A percentile compares a stretch with the other conserved stretches of the same genome.
Conservation (phyloP, 2,329 filamentous ascomycete genomes). For the Talaromyces pinophilus region DNA sequence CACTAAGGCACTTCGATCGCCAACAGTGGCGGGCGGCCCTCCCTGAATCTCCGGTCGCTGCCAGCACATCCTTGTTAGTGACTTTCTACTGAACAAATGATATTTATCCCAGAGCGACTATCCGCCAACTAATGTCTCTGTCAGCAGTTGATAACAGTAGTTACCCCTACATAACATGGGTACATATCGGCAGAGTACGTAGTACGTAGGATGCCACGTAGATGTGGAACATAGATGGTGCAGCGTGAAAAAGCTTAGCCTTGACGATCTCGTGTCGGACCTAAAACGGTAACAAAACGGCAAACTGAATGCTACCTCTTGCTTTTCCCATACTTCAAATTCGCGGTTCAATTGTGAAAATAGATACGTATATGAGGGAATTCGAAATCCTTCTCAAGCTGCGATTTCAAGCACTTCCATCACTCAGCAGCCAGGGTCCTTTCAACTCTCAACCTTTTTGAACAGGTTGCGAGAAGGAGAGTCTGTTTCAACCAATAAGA, state of each 20-base stretch:
- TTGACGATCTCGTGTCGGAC: not conserved
- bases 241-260: constrained; percentile 30
- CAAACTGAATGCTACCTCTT: too few species aligned
- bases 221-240: not conserved
- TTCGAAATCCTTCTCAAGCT: too few species aligned
- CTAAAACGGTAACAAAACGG: too few species aligned
- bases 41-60: not conserved
- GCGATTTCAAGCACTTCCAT: too few species aligned
- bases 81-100: not conserved
- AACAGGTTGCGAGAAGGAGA: too few species aligned
- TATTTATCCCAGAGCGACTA: not conserved
- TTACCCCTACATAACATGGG: not conserved
- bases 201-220: not conserved
- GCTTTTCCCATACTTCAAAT: too few species aligned
- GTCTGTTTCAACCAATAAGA: not conserved
- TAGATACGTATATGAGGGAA: too few species aligned
- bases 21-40: not conserved
- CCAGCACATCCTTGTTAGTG: not conserved
- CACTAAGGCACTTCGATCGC: constrained; percentile 1
- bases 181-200: too few species aligned
- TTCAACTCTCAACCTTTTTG: too few species aligned
- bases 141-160: not conserved
- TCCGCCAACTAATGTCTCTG: not conserved
- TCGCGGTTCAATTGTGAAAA: too few species aligned
- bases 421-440: too few species aligned